These are phyloP conservation scores for Tylopilus rubrobrunneus DNA, from an alignment of 768 basidiomycete species.

Conservation along the genomic window DNA sequence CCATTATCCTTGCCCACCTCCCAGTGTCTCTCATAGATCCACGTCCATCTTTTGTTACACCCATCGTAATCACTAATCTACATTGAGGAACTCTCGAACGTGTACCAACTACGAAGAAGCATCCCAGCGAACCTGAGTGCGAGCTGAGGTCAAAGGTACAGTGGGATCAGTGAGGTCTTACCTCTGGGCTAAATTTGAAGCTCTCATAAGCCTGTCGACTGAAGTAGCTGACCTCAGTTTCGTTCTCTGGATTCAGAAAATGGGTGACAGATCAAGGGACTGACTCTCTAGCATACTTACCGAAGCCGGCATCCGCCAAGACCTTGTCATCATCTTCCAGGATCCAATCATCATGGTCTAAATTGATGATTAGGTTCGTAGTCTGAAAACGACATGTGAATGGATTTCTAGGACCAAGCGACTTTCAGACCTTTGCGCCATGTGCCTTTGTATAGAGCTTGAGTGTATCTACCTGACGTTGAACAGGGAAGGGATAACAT, in stretches of 20 bases:
- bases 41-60: conserved; percentile 16
- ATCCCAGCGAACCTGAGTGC: conserved; percentile 28
- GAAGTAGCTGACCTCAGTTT: conserved; percentile 94
- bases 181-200: conserved; percentile 84
- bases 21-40: conserved; percentile 27
- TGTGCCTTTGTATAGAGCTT: conserved; percentile 95
- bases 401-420: not conserved
- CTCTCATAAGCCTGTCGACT: conserved; percentile 67
- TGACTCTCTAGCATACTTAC: conserved; percentile 42
- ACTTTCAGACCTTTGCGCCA: conserved; percentile 71
- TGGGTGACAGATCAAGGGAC: not conserved
- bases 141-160: not conserved
- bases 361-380: conserved; percentile 95
- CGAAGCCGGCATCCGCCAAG: conserved; percentile 71
- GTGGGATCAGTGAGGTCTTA: conserved; percentile 24
- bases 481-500: not conserved
- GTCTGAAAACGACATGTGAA: conserved; percentile 49
- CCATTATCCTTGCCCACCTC: conserved; percentile 11
- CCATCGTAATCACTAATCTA: conserved; percentile 22
- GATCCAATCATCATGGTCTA: conserved; percentile 95
- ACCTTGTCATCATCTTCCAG: conserved; percentile 60
- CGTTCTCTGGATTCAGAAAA: conserved; percentile 64
- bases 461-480: conserved; percentile 64
- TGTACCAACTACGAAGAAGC: conserved; percentile 7
- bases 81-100: conserved; percentile 10